Evolutionary conservation across 257 asterid genomes (phyloP), one percentile per base, ranked within the genome.

Genomic region (Nicotiana benthamiana): DNA sequence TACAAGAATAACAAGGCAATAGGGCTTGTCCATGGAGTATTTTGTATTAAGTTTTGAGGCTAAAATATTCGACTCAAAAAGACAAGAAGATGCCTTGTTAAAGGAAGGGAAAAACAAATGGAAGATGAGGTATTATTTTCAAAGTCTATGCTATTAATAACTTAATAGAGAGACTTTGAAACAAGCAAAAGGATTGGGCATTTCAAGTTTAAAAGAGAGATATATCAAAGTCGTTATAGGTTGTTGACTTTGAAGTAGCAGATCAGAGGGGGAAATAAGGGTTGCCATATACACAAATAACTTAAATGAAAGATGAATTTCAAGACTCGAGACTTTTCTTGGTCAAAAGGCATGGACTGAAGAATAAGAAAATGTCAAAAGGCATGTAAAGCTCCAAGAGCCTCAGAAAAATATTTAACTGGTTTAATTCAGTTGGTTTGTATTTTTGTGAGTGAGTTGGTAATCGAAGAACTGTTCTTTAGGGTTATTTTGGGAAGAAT

Each of bases 11-110:
- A 79, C 68, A 1, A 83, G 64, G 52, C 26, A 18, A 30, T 82
- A 79, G 63, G 68, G 1, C 34, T 67, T n/a, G 63, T 85, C 83
- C 90, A 89, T 85, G 67, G 32, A 56, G 59, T 43, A 51, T 1
- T 53, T 72, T 72, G 16, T 40, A 12, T 20, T 43, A 9, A 20
- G 28, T 12, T 40, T 32, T 24, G 24, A 53, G 0, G 34, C 34
- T 22, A 43, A 40, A 22, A 1, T 40, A 22, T 70, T 70, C 53
- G 36, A 36, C 51, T 67, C n/a, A 67, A 67, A 10, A 8, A 67
- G 52, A 36, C 30, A 67, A 7, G 12, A 18, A n/a, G 2, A 43
- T 20, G 56, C 34, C 32, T 43, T 70, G 1, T 11, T 48, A 36
- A 68, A 10, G 76, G 77, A 70, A 43, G 46, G 22, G 59, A 43